Conservation (phyloP, 2,329 filamentous ascomycete species). For the Magnaporthiopsis poae region DNA sequence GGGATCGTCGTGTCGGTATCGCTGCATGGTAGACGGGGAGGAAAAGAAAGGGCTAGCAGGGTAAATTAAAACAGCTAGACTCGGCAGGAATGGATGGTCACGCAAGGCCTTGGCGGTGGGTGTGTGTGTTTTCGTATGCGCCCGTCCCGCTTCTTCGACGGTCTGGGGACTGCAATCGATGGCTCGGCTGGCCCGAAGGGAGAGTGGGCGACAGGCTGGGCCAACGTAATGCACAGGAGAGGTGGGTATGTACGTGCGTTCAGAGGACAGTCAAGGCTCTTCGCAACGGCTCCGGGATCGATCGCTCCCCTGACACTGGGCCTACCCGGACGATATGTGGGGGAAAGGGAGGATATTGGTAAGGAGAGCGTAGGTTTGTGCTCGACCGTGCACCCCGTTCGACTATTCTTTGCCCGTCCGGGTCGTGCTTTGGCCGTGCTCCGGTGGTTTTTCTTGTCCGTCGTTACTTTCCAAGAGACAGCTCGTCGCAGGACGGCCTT, state of each 20-base stretch:
- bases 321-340: neutral
- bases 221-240: neutral
- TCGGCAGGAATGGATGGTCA: neutral
- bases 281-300: neutral
- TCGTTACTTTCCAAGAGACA: neutral
- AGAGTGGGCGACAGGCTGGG: neutral
- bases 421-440: neutral
- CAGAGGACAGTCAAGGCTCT: neutral
- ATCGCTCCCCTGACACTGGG: neutral
- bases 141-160: neutral
- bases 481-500: neutral
- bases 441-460: neutral
- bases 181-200: neutral
- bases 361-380: neutral
- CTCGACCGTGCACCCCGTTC: neutral
- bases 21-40: slow-evolving; percentile 11
- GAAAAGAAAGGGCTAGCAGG: neutral
- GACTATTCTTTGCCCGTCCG: too few species aligned
- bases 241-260: neutral
- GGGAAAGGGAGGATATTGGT: neutral
- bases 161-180: neutral
- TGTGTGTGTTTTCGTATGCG: neutral
- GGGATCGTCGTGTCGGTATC: slow-evolving; percentile 15
- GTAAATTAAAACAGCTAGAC: neutral
- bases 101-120: neutral